These are phyloP conservation scores for Opeltia flavorubescens DNA, from an alignment of 495 filamentous ascomycete species.

Conservation along the genomic window DNA sequence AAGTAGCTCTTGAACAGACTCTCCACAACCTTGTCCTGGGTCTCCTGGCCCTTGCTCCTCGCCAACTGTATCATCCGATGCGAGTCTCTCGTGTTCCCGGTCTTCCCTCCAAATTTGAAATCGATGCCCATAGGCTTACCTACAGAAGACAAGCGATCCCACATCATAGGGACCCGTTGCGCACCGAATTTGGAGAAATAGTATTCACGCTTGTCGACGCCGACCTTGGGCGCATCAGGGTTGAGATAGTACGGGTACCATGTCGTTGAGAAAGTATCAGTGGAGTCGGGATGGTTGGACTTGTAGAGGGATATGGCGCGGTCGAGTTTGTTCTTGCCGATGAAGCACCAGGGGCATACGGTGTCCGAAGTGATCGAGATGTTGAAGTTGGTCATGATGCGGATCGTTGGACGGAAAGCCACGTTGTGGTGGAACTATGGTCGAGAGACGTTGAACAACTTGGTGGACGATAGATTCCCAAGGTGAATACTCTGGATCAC, in stretches of 20 bases:
- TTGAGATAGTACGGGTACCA: conserved; percentile 78
- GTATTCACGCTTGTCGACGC: conserved; percentile 41
- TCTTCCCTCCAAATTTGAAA: conserved; percentile 58
- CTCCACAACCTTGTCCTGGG: conserved; percentile 51
- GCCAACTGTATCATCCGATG: conserved; percentile 63
- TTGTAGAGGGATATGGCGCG: conserved; percentile 55
- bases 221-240: conserved; percentile 40
- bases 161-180: conserved; percentile 40
- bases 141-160: conserved; percentile 37
- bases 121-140: conserved; percentile 54
- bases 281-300: conserved; percentile 31
- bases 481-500: background rate
- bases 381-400: conserved; percentile 59
- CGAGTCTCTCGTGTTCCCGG: conserved; percentile 65
- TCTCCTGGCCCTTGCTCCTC: conserved; percentile 36
- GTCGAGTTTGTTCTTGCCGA: conserved; percentile 65
- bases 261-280: conserved; percentile 54
- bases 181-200: conserved; percentile 45
- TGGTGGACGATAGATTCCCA: conserved; percentile 1
- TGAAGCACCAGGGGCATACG: conserved; percentile 73
- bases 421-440: conserved; percentile 4
- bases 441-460: background rate
- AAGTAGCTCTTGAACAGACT: conserved; percentile 62
- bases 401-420: conserved; percentile 1
- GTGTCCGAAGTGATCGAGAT: conserved; percentile 64